Conservation (phyloP, 306 rosid genomes). For the Leucaena leucocephala region DNA sequence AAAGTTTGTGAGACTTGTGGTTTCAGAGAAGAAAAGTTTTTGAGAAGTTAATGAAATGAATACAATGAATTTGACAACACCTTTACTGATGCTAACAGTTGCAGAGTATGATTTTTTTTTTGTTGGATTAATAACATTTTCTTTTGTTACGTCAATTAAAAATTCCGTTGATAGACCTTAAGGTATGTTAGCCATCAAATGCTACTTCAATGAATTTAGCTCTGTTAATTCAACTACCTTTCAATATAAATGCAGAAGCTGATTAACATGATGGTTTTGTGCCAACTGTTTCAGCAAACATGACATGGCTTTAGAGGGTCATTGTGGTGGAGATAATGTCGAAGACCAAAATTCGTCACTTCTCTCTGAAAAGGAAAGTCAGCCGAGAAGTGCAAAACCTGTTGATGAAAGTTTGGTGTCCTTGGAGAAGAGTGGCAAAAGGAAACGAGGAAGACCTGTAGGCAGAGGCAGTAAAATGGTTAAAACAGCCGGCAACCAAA, state of each 20-base stretch:
- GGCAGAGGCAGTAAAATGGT: constrained; percentile 44
- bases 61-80: constrained; percentile 1
- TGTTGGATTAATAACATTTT: background rate
- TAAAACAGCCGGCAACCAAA: constrained; percentile 47
- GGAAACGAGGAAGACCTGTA: constrained; percentile 79
- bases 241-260: background rate
- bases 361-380: constrained; percentile 36
- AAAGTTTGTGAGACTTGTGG: background rate
- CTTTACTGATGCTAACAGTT: background rate
- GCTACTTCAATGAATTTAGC: background rate
- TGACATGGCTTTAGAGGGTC: constrained; percentile 43
- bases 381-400: constrained; percentile 42
- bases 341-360: constrained; percentile 33
- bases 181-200: constrained; percentile 16
- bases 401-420: constrained; percentile 38
- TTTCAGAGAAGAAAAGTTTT: background rate
- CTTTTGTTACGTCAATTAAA: background rate
- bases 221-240: background rate
- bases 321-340: constrained; percentile 27
- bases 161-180: background rate
- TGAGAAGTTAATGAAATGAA: background rate
- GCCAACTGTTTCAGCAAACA: constrained; percentile 46
- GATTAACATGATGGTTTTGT: constrained; percentile 31
- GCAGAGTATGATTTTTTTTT: background rate
- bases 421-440: constrained; percentile 46